These are phyloP conservation scores for Dendryphion nanum DNA, from an alignment of 2,329 filamentous ascomycete species.

Conservation along the genomic window DNA sequence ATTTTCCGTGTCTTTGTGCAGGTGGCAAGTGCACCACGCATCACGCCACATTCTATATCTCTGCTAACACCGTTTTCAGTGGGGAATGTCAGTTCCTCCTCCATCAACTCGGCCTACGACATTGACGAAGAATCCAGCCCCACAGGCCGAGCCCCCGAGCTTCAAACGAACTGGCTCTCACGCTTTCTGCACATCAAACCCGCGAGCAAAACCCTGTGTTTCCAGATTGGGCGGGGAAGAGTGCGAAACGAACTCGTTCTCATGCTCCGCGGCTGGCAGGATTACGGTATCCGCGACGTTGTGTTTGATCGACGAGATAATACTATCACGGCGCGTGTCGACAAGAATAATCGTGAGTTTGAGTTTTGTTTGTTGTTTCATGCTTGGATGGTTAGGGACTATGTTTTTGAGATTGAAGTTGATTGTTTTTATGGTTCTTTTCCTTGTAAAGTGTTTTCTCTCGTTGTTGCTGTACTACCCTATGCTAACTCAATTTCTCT, in stretches of 20 bases:
- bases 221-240: slow-evolving; percentile 68
- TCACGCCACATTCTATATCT: no score
- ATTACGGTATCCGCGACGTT: slow-evolving; percentile 78
- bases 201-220: slow-evolving; percentile 70
- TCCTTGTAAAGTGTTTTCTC: background rate
- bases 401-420: slow-evolving; percentile 2
- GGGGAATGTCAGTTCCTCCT: slow-evolving; percentile 25
- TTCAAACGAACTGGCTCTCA: slow-evolving; percentile 77
- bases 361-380: slow-evolving; percentile 6
- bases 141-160: slow-evolving; percentile 27
- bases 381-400: slow-evolving; percentile 1
- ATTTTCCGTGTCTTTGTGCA: no score
- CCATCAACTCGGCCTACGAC: slow-evolving; percentile 33
- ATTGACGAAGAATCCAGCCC: slow-evolving; percentile 51
- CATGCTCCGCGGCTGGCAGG: slow-evolving; percentile 74
- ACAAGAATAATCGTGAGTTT: slow-evolving; percentile 75
- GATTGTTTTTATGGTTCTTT: background rate
- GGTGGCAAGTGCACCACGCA: no score
- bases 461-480: background rate
- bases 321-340: slow-evolving; percentile 76
- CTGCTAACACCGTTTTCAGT: background rate
- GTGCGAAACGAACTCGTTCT: slow-evolving; percentile 75
- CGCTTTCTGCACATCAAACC: slow-evolving; percentile 89
- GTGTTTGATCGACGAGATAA: slow-evolving; percentile 76
- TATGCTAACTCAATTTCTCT: slow-evolving; percentile 2